phyloP scores from a whole-genome alignment of 768 basidiomycete genomes.

The Flagelloscypha sp. region DNA sequence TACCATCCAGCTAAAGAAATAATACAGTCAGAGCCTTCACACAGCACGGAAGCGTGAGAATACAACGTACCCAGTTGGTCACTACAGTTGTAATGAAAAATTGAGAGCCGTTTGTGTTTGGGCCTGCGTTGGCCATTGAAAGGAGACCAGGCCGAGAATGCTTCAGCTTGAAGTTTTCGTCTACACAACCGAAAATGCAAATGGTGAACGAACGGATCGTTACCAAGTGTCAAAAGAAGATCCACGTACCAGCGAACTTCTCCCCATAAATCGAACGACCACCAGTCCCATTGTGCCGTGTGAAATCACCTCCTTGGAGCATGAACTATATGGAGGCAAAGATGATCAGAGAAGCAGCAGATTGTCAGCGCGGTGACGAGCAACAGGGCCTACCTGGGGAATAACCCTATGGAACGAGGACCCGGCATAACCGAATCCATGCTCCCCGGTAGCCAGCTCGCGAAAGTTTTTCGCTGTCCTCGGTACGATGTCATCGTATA shows the following conservation, averaged over 20 bases:
- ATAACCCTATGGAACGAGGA: conserved; percentile 45
- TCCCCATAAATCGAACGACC: conserved; percentile 56
- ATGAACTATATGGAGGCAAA: conserved; percentile 35
- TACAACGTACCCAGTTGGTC: conserved; percentile 20
- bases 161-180: conserved; percentile 54
- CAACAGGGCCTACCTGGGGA: conserved; percentile 26
- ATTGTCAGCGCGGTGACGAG: neutral
- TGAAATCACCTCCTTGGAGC: conserved; percentile 61
- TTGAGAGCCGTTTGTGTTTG: conserved; percentile 32
- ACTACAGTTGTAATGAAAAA: conserved; percentile 32
- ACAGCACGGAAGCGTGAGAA: neutral
- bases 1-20: conserved; percentile 36
- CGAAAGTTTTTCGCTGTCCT: conserved; percentile 74
- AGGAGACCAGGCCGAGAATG: conserved; percentile 54
- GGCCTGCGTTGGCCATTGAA: conserved; percentile 68
- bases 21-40: neutral
- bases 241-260: conserved; percentile 42
- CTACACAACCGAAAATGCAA: too few relatives aligned
- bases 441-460: conserved; percentile 41
- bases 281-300: conserved; percentile 44
- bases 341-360: neutral
- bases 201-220: neutral
- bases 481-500: conserved; percentile 74
- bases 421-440: conserved; percentile 45
- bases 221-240: conserved; percentile 1